phyloP scores from a whole-genome alignment of 2,329 filamentous ascomycete species.

The Neofusicoccum sp. region DNA sequence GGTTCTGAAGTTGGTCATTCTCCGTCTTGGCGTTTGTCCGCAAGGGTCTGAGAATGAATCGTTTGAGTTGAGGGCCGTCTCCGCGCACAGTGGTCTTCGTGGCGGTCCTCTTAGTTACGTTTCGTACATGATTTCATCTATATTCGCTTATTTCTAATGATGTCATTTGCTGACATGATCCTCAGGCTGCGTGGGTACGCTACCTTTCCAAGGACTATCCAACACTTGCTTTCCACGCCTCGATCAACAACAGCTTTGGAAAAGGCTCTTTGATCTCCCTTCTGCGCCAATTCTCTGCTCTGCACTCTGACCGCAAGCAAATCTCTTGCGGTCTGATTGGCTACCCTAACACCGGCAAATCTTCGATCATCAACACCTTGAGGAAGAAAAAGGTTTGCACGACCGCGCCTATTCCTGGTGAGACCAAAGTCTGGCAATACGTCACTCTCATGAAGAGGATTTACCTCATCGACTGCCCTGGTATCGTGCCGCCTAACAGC shows the following conservation, averaged over 20 bases:
- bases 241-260: constrained; percentile 93
- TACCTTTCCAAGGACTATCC: constrained; percentile 87
- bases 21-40: constrained; percentile 87
- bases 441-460: constrained; percentile 94
- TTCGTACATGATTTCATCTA: constrained; percentile 70
- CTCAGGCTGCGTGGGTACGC: constrained; percentile 89
- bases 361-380: constrained; percentile 94
- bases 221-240: constrained; percentile 91
- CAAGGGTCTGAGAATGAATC: constrained; percentile 78
- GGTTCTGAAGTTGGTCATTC: constrained; percentile 68
- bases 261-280: constrained; percentile 93
- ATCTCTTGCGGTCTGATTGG: constrained; percentile 88
- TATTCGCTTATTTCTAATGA: constrained; percentile 34
- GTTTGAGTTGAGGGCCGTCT: constrained; percentile 96
- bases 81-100: constrained; percentile 62
- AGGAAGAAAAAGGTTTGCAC: constrained; percentile 93
- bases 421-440: constrained; percentile 98
- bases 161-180: constrained; percentile 30
- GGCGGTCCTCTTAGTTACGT: constrained; percentile 98
- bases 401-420: constrained; percentile 91
- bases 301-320: constrained; percentile 90
- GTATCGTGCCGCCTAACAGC: constrained; percentile 88
- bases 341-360: constrained; percentile 95
- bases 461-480: constrained; percentile 94
- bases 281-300: constrained; percentile 85